A percentile compares a stretch with the other conserved stretches of the same genome.
These are phyloP conservation scores for Coelastrella sp. DNA, from an alignment of 139 green algal species.

Conservation along the genomic window DNA sequence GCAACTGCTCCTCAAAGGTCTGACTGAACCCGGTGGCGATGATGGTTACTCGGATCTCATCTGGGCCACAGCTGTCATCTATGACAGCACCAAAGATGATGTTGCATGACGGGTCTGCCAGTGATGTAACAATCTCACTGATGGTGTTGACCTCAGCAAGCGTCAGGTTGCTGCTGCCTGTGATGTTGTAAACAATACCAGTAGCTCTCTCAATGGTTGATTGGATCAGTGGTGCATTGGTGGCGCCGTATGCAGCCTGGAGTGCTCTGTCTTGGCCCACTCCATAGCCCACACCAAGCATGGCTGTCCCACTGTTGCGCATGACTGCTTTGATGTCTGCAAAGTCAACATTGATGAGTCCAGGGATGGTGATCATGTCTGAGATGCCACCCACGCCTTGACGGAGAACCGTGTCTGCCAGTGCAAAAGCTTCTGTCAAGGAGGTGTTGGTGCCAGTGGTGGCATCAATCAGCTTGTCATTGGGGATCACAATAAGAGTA, in stretches of 20 bases:
- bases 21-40: constrained; percentile 88
- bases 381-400: constrained; percentile 84
- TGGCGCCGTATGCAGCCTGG: constrained; percentile 64
- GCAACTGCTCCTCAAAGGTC: constrained; percentile 78
- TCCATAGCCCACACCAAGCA: constrained; percentile 80
- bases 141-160: constrained; percentile 93
- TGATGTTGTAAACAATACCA: constrained; percentile 45
- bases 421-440: constrained; percentile 94
- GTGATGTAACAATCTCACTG: constrained; percentile 89
- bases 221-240: constrained; percentile 37
- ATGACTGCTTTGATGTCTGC: constrained; percentile 97
- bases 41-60: constrained; percentile 31
- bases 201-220: constrained; percentile 36
- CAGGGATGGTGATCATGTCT: constrained; percentile 98
- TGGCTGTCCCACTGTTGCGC: constrained; percentile 95
- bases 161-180: constrained; percentile 91
- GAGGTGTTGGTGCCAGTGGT: constrained; percentile 78
- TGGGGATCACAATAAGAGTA: constrained; percentile 61
- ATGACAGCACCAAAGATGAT: constrained; percentile 96
- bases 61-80: constrained; percentile 8
- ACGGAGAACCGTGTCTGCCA: constrained; percentile 96
- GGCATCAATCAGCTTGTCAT: constrained; percentile 89
- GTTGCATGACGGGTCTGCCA: constrained; percentile 96
- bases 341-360: constrained; percentile 99
- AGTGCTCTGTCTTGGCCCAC: constrained; percentile 74